Evolutionary conservation across 2,329 filamentous ascomycete genomes (phyloP).

Genomic region (Sarocladium brachiariae): DNA sequence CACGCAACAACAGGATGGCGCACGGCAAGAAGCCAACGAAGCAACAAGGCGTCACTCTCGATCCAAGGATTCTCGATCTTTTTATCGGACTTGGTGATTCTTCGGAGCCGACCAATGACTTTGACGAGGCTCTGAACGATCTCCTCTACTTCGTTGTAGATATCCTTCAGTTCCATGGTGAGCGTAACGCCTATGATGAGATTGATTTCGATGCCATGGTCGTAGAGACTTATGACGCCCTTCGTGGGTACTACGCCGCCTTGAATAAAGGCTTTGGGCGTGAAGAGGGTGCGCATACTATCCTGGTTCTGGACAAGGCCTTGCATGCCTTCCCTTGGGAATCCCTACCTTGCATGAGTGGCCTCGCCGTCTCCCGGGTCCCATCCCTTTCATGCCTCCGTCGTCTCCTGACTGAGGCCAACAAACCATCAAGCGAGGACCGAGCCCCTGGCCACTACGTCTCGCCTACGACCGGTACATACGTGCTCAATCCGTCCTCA

Average conservation of each 20-base stretch:
- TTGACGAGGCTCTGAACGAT: conserved; percentile 87
- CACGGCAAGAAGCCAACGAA: conserved; percentile 40
- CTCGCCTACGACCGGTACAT: conserved; percentile 53
- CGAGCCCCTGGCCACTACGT: conserved; percentile 44
- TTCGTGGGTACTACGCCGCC: conserved; percentile 66
- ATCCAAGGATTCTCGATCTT: conserved; percentile 67
- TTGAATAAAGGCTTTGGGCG: conserved; percentile 29
- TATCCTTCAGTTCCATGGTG: conserved; percentile 92
- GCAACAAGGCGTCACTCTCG: conserved; percentile 38
- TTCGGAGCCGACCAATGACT: conserved; percentile 58
- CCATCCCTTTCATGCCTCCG: conserved; percentile 80
- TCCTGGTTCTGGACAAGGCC: conserved; percentile 85
- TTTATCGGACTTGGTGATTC: conserved; percentile 81
- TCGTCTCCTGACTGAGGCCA: conserved; percentile 58
- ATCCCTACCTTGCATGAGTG: conserved; percentile 78
- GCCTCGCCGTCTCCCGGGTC: conserved; percentile 74
- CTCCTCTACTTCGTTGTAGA: conserved; percentile 94
- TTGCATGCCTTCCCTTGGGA: conserved; percentile 95
- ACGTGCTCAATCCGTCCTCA: conserved; percentile 82
- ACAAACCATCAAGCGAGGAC: conserved; percentile 15
- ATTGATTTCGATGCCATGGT: conserved; percentile 93
- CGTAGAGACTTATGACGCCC: conserved; percentile 77
- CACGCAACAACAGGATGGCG: conserved; percentile 46
- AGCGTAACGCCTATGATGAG: conserved; percentile 94
- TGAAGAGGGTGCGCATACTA: conserved; percentile 57